Base-by-base conservation (phyloP, 75 land plant genomes). In the Cryptomeria japonica region DNA sequence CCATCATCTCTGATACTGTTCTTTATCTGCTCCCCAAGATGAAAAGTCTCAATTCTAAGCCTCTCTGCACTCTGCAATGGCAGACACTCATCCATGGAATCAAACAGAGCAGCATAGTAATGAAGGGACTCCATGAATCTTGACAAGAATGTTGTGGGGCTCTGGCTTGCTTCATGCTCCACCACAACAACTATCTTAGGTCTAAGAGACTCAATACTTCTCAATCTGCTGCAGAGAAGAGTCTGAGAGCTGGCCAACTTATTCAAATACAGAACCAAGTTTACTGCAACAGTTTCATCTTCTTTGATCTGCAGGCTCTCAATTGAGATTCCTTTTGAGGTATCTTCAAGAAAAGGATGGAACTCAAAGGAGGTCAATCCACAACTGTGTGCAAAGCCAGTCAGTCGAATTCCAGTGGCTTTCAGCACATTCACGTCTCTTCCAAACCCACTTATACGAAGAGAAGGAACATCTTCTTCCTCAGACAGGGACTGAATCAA, bases 101-200 rank as follows among this genome's bases (percentile, higher is more conserved):
- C 95, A 39, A 94, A 95, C 87, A 95, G 89, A 46, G 95, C 94
- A 36, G 94, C 93, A 56, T 87, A 95, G 51, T 91, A 94, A 32
- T 94, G 92, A 86, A 95, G 53, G 25, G 95, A 91, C 86, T 92
- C 94, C 90, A 94, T 86, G 89, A 95, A 93, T 80, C 93, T 91
- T 34, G 91, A 86, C 38, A 94, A 73, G 84, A 95, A 95, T 19
- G 76, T 86, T 18, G 86, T 37, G n/a, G 89, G 88, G 55, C 76
- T 89, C 37, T 87, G 83, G 83, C 88, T 91, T 25, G 93, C 96
- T 91, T 95, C 95, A 51, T 91, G 92, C 86, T 95, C 94, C 36
- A 93, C 96, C 51, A 95, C 46, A 53, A 89, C 88, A 16, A 94
- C 93, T 31, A 92, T 89, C 32, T 90, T 77, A 1, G 96, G 95